These are phyloP conservation scores for Termitomyces sp. DNA, from an alignment of 768 basidiomycete genomes.

Conservation along the genomic window DNA sequence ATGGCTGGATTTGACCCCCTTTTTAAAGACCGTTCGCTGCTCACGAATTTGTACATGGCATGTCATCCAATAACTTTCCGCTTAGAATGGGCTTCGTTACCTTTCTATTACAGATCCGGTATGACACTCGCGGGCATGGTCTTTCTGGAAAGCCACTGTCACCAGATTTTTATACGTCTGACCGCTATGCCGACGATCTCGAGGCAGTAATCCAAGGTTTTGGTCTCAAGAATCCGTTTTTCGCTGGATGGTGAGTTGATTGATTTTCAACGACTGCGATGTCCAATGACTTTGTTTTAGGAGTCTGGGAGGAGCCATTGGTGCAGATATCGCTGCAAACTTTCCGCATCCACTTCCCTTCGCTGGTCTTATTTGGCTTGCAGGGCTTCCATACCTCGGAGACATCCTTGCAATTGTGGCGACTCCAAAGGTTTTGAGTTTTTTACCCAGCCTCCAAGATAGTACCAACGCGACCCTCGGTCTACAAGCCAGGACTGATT, in stretches of 20 bases:
- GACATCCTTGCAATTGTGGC: neutral
- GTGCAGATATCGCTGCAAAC: neutral
- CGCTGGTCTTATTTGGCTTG: neutral
- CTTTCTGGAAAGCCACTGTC: neutral
- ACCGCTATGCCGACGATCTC: neutral
- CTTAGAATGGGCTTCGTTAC: neutral
- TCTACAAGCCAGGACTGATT: neutral
- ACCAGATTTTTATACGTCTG: neutral
- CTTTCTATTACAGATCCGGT: neutral
- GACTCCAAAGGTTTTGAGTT: neutral
- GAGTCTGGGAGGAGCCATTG: neutral
- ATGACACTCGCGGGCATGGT: neutral
- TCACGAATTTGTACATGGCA: conserved; percentile 6
- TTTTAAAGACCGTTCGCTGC: neutral
- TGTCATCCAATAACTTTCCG: neutral
- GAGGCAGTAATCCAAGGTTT: neutral
- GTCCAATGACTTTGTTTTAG: neutral
- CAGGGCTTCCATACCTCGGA: neutral
- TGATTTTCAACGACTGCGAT: neutral
- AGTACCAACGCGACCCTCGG: neutral
- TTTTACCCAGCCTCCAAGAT: neutral
- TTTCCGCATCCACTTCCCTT: neutral
- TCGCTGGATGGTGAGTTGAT: neutral
- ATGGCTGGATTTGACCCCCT: conserved; percentile 6
- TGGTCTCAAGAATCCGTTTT: neutral